Percentiles rank a stretch among this genome's conserved stretches.
These are phyloP conservation scores for Moniliella sp. DNA, from an alignment of 1,284 basidiomycete genomes.

Conservation along the genomic window DNA sequence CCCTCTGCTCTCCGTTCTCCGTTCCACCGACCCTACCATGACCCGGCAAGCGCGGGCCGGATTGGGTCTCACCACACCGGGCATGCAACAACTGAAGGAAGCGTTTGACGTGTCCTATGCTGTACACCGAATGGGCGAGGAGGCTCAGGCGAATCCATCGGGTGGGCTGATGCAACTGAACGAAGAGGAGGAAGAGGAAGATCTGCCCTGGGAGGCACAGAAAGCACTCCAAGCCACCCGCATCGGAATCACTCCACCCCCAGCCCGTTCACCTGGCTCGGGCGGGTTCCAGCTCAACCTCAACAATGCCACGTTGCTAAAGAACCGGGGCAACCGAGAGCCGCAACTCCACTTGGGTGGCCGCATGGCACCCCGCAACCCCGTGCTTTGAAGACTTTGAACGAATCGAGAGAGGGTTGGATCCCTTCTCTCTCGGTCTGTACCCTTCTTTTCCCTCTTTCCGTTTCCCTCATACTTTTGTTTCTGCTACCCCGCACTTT, in stretches of 20 bases:
- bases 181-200: conserved; percentile 53
- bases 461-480: no score
- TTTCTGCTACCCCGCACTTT: no score
- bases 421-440: no score
- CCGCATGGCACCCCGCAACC: no score
- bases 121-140: conserved; percentile 96
- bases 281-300: conserved; percentile 25
- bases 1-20: conserved; percentile 66
- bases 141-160: conserved; percentile 50
- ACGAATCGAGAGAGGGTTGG: no score
- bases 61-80: conserved; percentile 66
- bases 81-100: conserved; percentile 61
- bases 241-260: no score
- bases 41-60: no score
- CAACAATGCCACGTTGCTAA: conserved; percentile 23
- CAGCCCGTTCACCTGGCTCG: no score
- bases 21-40: conserved; percentile 41
- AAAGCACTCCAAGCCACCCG: no score
- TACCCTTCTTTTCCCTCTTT: no score
- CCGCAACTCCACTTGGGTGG: no score
- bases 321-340: conserved; percentile 7
- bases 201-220: conserved; percentile 9
- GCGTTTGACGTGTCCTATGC: conserved; percentile 98
- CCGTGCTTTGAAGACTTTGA: no score
- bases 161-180: conserved; percentile 53